Percentiles rank a stretch among this genome's conserved stretches.
These are phyloP conservation scores for Rhytidiadelphus loreus DNA, from an alignment of 225 moss, liverwort and hornwort genomes.

Conservation along the genomic window DNA sequence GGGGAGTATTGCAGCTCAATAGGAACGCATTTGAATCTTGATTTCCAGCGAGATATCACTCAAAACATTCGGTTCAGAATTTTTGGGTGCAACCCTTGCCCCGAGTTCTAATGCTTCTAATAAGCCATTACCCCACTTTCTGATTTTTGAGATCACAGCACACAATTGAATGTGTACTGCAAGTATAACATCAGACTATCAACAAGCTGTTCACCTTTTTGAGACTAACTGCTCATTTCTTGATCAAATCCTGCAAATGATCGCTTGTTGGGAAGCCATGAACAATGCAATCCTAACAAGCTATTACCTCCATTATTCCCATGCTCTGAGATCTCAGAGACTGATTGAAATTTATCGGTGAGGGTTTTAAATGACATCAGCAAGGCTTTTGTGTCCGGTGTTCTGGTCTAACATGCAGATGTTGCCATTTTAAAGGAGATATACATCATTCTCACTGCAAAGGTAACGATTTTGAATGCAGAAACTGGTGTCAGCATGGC, in stretches of 20 bases:
- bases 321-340: neutral
- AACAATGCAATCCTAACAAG: neutral
- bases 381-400: neutral
- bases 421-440: neutral
- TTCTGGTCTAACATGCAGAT: neutral
- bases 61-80: neutral
- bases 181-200: neutral
- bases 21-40: neutral
- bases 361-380: neutral
- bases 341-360: neutral
- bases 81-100: neutral
- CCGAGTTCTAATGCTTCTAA: neutral
- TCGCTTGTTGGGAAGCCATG: neutral
- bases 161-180: neutral
- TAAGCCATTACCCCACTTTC: neutral
- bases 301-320: neutral
- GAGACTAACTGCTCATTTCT: neutral
- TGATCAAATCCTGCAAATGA: neutral
- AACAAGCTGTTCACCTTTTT: neutral
- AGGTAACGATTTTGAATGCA: slow-evolving; percentile 1
- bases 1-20: neutral
- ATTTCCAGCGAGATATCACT: neutral
- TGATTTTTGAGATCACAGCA: neutral
- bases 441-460: neutral
- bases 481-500: slow-evolving; percentile 35